Evolutionary conservation across 2,329 filamentous ascomycete species (phyloP).

Genomic region (Cercospora sesami): DNA sequence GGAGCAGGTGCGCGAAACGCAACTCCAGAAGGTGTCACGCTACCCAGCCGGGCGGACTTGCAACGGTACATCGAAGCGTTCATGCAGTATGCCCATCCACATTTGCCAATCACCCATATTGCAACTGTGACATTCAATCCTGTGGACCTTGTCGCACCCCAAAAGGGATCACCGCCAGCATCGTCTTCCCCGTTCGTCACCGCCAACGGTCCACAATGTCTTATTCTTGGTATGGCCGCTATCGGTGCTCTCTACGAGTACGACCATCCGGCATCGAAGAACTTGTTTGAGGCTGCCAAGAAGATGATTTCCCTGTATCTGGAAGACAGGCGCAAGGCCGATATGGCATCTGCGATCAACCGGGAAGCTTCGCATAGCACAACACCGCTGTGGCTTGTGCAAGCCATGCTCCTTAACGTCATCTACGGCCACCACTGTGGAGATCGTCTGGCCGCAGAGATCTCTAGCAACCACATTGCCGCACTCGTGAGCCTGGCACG

Average conservation of each 20-base stretch:
- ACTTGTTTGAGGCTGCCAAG: conserved; percentile 89
- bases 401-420: conserved; percentile 94
- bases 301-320: conserved; percentile 93
- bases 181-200: conserved; percentile 27
- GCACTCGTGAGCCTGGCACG: conserved; percentile 87
- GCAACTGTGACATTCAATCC: conserved; percentile 89
- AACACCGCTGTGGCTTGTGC: conserved; percentile 88
- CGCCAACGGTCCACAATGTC: conserved; percentile 72
- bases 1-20: conserved; percentile 32
- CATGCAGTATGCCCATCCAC: conserved; percentile 88
- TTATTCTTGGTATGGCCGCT: conserved; percentile 86
- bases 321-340: conserved; percentile 83
- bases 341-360: conserved; percentile 64
- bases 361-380: conserved; percentile 46
- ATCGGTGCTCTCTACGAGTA: conserved; percentile 84
- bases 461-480: conserved; percentile 87
- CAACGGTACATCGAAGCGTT: conserved; percentile 90
- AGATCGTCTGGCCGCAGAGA: conserved; percentile 86
- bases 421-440: conserved; percentile 94
- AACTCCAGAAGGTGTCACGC: conserved; percentile 48
- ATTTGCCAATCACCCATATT: conserved; percentile 91
- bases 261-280: conserved; percentile 74
- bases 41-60: conserved; percentile 81
- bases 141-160: conserved; percentile 59
- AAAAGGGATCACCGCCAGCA: conserved; percentile 46